These are phyloP conservation scores for Suhomyces maxii DNA, from an alignment of 1,139 yeast genomes.

Conservation along the genomic window DNA sequence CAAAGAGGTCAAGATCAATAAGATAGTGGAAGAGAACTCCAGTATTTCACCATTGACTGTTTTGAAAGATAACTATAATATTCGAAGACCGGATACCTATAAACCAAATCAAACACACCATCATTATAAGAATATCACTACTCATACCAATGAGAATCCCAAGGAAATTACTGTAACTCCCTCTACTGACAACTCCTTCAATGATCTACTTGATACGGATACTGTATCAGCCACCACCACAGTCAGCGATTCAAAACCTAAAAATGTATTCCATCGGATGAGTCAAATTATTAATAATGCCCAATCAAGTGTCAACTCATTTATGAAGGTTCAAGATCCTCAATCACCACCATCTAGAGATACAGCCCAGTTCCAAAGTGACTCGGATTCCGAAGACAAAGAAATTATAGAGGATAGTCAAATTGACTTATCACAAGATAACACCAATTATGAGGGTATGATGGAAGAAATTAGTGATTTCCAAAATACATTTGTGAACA, in stretches of 20 bases:
- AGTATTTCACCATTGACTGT: conserved; percentile 34
- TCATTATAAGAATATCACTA: too few relatives aligned
- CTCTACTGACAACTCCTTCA: conserved; percentile 26
- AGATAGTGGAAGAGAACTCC: not conserved
- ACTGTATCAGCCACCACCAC: not conserved
- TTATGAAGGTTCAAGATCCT: conserved; percentile 1
- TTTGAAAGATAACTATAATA: conserved; percentile 31
- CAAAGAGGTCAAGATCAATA: not conserved
- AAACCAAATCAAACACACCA: not conserved
- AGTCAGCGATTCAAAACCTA: not conserved
- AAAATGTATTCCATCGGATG: conserved; percentile 2
- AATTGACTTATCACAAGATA: conserved; percentile 4
- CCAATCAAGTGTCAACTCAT: conserved; percentile 20
- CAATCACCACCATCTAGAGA: conserved; percentile 1
- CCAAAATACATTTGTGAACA: conserved; percentile 32
- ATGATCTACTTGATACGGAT: conserved; percentile 13
- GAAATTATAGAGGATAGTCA: conserved; percentile 17
- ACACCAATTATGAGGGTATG: conserved; percentile 19
- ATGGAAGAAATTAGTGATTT: conserved; percentile 34
- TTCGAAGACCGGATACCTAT: conserved; percentile 20
- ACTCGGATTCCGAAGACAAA: conserved; percentile 29
- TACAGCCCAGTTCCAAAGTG: conserved; percentile 24
- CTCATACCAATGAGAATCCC: not conserved
- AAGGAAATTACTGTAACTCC: conserved; percentile 1
- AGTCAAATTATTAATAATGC: conserved; percentile 16